A percentile compares a stretch with the other conserved stretches of the same genome.
phyloP scores from a whole-genome alignment of 2,329 filamentous ascomycete genomes.

The Orbilia brochopaga region DNA sequence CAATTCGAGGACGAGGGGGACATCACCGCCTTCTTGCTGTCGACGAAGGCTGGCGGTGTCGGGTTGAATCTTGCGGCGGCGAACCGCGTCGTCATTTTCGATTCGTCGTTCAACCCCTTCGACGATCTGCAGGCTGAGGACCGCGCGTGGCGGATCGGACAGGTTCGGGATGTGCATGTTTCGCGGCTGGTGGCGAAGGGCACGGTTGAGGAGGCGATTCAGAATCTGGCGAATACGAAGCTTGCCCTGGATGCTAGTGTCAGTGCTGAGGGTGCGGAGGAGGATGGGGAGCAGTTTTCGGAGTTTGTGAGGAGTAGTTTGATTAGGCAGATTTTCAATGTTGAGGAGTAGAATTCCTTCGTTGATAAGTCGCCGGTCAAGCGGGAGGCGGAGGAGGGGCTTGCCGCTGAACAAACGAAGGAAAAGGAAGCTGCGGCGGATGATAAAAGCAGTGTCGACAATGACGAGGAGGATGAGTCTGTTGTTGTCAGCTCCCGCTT shows the following conservation, averaged over 20 bases:
- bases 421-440: neutral
- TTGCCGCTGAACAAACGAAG: neutral
- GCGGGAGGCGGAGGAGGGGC: neutral
- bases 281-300: conserved; percentile 59
- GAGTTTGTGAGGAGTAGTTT: conserved; percentile 37
- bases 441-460: neutral
- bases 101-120: conserved; percentile 96
- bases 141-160: conserved; percentile 90
- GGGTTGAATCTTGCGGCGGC: conserved; percentile 94
- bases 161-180: conserved; percentile 88
- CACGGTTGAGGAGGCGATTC: conserved; percentile 92
- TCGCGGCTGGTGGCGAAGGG: conserved; percentile 78
- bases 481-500: no score
- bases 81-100: conserved; percentile 97
- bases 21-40: conserved; percentile 90
- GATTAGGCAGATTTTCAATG: conserved; percentile 47
- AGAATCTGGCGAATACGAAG: conserved; percentile 89
- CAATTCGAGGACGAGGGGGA: conserved; percentile 76
- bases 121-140: conserved; percentile 99
- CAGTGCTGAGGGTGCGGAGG: conserved; percentile 65
- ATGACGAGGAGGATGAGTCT: no score
- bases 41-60: conserved; percentile 92
- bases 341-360: conserved; percentile 35
- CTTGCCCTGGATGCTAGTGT: conserved; percentile 82
- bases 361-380: conserved; percentile 7